Base-by-base conservation (phyloP, 2,329 filamentous ascomycete genomes). In the Pezicula rhizophila region DNA sequence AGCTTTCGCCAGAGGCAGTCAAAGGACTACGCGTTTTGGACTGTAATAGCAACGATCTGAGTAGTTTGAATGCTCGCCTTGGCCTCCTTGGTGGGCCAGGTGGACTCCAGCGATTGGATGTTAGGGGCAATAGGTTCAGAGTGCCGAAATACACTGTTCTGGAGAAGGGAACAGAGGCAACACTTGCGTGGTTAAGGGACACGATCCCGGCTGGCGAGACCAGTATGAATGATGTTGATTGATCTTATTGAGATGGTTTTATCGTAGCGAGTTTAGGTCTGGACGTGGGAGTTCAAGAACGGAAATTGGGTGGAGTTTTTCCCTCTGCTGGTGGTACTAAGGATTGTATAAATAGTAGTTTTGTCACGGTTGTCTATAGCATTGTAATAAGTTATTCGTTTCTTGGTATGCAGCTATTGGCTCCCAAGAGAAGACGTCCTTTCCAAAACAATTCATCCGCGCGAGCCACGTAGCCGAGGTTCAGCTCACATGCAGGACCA, bases 91-190 rank as follows among this genome's bases (percentile, higher is more conserved):
- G 84, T 20, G 84, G 83, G 2, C 62, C 61, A 35, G 74, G 75
- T 2, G 70, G 82, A 59, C 54, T 80, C 69, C 71, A 86, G 74
- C 67, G 78, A 47, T 71, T 96, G 8, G 85, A 95, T 42, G 85
- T 96, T 4, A 80, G 79, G 25, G 90, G 90, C 0, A 97, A 97
- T 64, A 77, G 83, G 28, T 97, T 97, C 69, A 78, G 89, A 28
- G 89, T 96, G 28, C 92, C 92, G 0, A 81, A 87, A 49, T 91
- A 86, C 71, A 87, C 86, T 54, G 78, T 96, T 6, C 70, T 97
- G 42, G 87, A 92, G 52, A 87, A 89, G 53, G 92, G 92, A 1
- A 96, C 91, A 0, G 89, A 95, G 59, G 85, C 88, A 2, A 84
- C 89, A 0, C 70, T 96, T 56, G 76, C 82, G 44, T 96, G 89